Evolutionary conservation across 345 rosid genomes (phyloP).

Genomic region (Lepidium aucheri): DNA sequence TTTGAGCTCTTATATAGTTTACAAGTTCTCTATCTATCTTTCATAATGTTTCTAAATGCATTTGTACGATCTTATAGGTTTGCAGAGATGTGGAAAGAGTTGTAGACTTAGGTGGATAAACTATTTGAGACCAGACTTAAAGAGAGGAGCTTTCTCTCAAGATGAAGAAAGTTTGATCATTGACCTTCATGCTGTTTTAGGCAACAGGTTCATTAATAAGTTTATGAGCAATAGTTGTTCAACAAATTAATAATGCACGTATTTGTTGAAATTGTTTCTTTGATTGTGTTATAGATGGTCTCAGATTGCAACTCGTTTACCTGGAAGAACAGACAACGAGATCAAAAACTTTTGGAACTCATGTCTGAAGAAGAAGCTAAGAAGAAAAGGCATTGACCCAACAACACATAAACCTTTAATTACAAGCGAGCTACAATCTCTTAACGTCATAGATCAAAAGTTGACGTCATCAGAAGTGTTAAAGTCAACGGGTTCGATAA

Average conservation of each 20-base stretch:
- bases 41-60: neutral
- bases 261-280: neutral
- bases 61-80: slow-evolving; percentile 20
- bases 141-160: slow-evolving; percentile 65
- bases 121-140: slow-evolving; percentile 86
- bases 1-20: neutral
- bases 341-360: slow-evolving; percentile 68
- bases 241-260: neutral
- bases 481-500: slow-evolving; percentile 29
- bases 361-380: slow-evolving; percentile 58
- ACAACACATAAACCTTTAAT: slow-evolving; percentile 31
- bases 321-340: slow-evolving; percentile 63
- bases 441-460: slow-evolving; percentile 32
- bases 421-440: slow-evolving; percentile 39
- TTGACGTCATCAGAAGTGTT: slow-evolving; percentile 16
- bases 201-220: slow-evolving; percentile 45
- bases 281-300: slow-evolving; percentile 42
- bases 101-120: slow-evolving; percentile 92
- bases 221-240: neutral
- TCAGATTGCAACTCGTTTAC: slow-evolving; percentile 52
- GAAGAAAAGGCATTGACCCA: slow-evolving; percentile 35
- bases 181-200: slow-evolving; percentile 52
- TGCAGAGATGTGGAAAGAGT: slow-evolving; percentile 51
- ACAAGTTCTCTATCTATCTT: neutral
- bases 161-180: slow-evolving; percentile 54